phyloP scores from a whole-genome alignment of 257 asterid genomes.

The Solanum paucissectum region DNA sequence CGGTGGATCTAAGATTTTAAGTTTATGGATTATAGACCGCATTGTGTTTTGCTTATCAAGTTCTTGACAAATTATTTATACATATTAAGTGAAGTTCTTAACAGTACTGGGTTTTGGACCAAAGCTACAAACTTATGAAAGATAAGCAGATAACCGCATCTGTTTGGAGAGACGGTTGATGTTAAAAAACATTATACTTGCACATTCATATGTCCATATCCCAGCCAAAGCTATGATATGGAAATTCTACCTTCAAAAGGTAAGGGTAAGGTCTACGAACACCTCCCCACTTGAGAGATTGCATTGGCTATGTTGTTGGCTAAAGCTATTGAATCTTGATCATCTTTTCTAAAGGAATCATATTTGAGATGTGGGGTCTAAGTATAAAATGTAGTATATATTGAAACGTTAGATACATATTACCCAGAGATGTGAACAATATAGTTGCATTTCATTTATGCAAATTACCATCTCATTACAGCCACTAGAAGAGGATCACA shows the following conservation, averaged over 20 bases:
- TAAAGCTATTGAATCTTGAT: neutral
- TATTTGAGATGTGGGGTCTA: neutral
- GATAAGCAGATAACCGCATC: neutral
- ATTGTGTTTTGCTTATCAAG: neutral
- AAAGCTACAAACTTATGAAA: neutral
- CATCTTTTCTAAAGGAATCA: neutral
- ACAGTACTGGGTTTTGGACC: neutral
- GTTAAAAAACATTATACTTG: neutral
- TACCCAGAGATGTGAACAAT: neutral
- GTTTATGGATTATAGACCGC: neutral
- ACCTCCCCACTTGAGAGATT: neutral
- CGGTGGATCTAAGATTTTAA: neutral
- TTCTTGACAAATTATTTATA: neutral
- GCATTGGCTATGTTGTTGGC: neutral
- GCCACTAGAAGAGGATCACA: slow-evolving; percentile 20
- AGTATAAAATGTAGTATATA: neutral
- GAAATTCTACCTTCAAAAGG: neutral
- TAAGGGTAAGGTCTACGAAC: neutral
- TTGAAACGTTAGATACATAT: neutral
- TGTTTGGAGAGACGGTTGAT: neutral
- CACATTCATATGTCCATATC: neutral
- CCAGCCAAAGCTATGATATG: neutral
- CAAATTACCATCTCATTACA: neutral
- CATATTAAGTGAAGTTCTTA: neutral
- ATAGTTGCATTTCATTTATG: neutral